Evolutionary conservation across 371 early-diverging fungal species (phyloP).

Genomic region (Rhizopus delemar): DNA sequence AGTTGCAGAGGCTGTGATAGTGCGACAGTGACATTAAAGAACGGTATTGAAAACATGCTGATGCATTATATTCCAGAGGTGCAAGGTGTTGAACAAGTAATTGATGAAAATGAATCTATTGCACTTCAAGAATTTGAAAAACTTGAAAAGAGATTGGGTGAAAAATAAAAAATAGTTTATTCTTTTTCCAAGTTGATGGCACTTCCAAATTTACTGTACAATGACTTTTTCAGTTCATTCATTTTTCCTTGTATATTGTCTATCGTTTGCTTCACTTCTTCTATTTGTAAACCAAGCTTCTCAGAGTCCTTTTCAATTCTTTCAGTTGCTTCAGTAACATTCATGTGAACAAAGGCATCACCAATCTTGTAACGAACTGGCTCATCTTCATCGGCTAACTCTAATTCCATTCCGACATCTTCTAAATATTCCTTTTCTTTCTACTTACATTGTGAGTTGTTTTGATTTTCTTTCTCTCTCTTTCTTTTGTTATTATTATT

Average conservation of each 20-base stretch:
- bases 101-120: slow-evolving; percentile 52
- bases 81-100: slow-evolving; percentile 86
- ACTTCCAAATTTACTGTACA: slow-evolving; percentile 93
- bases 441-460: slow-evolving; percentile 13
- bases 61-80: slow-evolving; percentile 98
- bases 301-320: slow-evolving; percentile 68
- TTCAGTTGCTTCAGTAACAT: slow-evolving; percentile 73
- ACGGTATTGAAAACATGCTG: slow-evolving; percentile 98
- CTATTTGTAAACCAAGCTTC: slow-evolving; percentile 60
- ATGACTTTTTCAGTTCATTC: slow-evolving; percentile 78
- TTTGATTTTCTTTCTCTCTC: too few species aligned
- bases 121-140: slow-evolving; percentile 56
- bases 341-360: slow-evolving; percentile 82
- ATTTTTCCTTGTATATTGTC: slow-evolving; percentile 71
- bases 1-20: slow-evolving; percentile 94
- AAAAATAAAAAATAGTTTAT: slow-evolving; percentile 41
- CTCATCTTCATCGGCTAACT: slow-evolving; percentile 92
- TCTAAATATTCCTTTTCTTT: slow-evolving; percentile 91
- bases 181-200: slow-evolving; percentile 92
- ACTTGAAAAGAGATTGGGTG: slow-evolving; percentile 43
- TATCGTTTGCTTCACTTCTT: slow-evolving; percentile 67
- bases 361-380: slow-evolving; percentile 84
- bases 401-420: slow-evolving; percentile 87
- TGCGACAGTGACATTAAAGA: slow-evolving; percentile 88
- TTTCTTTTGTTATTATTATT: background rate